Percentiles rank a stretch among this genome's conserved stretches.
Evolutionary conservation across 2,329 filamentous ascomycete species (phyloP).

Genomic region (Raffaelea ambrosiae): DNA sequence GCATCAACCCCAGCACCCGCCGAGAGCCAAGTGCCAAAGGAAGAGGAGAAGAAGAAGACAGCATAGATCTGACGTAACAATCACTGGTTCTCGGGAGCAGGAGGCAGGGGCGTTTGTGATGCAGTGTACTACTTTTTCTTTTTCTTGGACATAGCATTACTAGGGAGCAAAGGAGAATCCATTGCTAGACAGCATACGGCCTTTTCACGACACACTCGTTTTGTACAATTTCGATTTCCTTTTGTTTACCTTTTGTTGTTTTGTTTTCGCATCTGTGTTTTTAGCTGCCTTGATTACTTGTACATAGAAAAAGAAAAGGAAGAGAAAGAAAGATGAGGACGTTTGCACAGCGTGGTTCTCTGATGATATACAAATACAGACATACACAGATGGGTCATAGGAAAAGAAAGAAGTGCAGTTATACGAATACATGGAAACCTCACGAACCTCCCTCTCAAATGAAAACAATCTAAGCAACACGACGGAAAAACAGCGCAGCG

Average conservation of each 20-base stretch:
- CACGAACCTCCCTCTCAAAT: too few relatives aligned
- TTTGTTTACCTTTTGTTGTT: background rate
- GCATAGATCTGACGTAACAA: background rate
- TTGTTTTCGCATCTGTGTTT: background rate
- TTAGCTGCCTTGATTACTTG: background rate
- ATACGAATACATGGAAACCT: too few relatives aligned
- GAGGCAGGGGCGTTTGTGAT: too few relatives aligned
- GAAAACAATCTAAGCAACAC: too few relatives aligned
- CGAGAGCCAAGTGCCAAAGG: background rate
- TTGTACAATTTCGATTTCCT: background rate
- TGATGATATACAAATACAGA: too few relatives aligned
- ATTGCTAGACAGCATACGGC: background rate
- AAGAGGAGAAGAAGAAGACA: background rate
- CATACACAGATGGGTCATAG: too few relatives aligned
- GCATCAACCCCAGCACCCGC: too few relatives aligned
- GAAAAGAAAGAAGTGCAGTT: too few relatives aligned
- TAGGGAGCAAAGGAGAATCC: background rate
- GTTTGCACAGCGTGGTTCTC: too few relatives aligned
- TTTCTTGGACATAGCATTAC: background rate
- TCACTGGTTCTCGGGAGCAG: too few relatives aligned
- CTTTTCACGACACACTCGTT: background rate
- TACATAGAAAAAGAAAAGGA: background rate
- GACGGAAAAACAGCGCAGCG: too few relatives aligned
- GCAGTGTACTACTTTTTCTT: too few relatives aligned
- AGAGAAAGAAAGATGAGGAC: background rate